A percentile compares a stretch with the other conserved stretches of the same genome.
phyloP scores from a whole-genome alignment of 2,329 filamentous ascomycete species.

The Ophiosphaerella herpotricha region DNA sequence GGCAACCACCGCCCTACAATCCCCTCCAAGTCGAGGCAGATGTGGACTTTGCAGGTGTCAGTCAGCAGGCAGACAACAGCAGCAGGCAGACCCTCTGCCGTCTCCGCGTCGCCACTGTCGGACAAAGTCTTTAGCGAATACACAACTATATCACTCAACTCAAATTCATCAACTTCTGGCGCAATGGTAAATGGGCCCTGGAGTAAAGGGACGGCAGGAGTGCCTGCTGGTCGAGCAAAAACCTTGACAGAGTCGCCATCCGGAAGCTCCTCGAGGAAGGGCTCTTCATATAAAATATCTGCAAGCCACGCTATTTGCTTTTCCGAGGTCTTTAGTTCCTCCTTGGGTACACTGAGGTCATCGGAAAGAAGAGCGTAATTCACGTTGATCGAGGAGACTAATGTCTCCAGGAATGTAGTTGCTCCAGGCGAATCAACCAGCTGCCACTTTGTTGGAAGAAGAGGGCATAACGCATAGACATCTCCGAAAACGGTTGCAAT shows the following conservation, averaged over 20 bases:
- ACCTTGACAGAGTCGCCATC: conserved; percentile 54
- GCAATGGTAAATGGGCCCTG: conserved; percentile 65
- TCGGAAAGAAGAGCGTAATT: conserved; percentile 53
- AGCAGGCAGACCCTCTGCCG: conserved; percentile 57
- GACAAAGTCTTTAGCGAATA: conserved; percentile 56
- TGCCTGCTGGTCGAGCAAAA: conserved; percentile 59
- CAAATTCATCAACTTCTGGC: conserved; percentile 57
- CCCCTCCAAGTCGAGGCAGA: conserved; percentile 65
- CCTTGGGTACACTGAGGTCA: conserved; percentile 47
- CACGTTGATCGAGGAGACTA: conserved; percentile 81
- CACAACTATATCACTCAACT: conserved; percentile 65
- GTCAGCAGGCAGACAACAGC: conserved; percentile 64
- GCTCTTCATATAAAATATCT: conserved; percentile 54
- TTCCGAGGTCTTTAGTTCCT: conserved; percentile 48
- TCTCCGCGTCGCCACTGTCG: conserved; percentile 56
- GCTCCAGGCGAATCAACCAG: conserved; percentile 46
- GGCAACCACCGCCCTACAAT: conserved; percentile 68
- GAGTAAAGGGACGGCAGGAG: conserved; percentile 61
- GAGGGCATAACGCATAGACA: conserved; percentile 88
- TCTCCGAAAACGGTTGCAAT: conserved; percentile 94
- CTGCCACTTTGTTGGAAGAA: conserved; percentile 86
- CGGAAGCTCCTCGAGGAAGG: conserved; percentile 47
- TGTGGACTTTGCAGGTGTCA: conserved; percentile 59
- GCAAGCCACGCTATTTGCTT: conserved; percentile 65
- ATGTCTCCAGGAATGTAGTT: conserved; percentile 76